Evolutionary conservation across 495 filamentous ascomycete species (phyloP).

Genomic region (Bathelium albidoporum): DNA sequence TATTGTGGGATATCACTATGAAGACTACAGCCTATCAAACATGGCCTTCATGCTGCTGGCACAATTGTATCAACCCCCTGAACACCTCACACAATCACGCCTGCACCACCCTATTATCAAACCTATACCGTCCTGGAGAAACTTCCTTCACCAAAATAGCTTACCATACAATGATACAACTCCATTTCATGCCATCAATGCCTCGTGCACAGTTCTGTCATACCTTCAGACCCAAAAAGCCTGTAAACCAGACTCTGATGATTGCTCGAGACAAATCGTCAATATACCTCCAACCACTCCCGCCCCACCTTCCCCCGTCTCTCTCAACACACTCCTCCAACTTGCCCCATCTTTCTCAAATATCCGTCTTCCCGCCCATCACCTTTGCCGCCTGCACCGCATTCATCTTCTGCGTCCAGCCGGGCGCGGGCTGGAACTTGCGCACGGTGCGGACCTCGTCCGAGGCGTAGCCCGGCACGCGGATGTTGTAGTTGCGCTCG

Average conservation of each 20-base stretch:
- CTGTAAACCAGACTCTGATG: neutral
- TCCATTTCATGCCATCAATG: neutral
- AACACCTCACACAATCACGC: no score
- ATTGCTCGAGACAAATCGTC: neutral
- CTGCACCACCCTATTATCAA: no score
- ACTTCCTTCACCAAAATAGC: no score
- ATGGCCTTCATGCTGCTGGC: no score
- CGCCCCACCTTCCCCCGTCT: neutral
- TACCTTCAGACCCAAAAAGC: neutral
- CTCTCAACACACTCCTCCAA: neutral
- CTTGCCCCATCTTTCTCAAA: constrained; percentile 6
- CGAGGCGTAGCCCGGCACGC: constrained; percentile 85
- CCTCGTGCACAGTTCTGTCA: neutral
- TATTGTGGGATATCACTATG: neutral
- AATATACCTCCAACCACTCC: neutral
- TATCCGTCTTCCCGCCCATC: constrained; percentile 31
- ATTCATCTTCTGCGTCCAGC: constrained; percentile 92
- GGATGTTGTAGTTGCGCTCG: constrained; percentile 96
- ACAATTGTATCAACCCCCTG: no score
- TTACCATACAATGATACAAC: neutral
- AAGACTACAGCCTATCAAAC: no score
- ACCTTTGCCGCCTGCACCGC: constrained; percentile 85
- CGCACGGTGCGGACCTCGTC: constrained; percentile 90
- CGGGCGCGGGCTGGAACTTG: constrained; percentile 74
- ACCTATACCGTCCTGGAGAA: no score